Evolutionary conservation across 352 stramenopile genomes (phyloP).

Genomic region (Phytophthora aleatoria): DNA sequence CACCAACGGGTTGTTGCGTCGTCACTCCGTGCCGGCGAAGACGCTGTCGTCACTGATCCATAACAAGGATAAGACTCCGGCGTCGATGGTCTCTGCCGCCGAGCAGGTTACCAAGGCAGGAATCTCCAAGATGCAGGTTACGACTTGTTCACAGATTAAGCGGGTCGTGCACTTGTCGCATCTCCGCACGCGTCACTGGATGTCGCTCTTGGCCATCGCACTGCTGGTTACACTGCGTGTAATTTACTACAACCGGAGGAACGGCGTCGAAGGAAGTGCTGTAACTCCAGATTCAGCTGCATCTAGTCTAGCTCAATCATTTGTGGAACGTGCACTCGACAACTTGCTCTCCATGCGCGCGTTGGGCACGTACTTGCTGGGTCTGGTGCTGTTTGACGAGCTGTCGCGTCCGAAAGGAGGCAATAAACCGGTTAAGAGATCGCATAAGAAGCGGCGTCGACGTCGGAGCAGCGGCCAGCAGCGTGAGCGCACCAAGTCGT

Average conservation of each 20-base stretch:
- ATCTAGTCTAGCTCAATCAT: conserved; percentile 12
- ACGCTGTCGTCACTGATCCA: conserved; percentile 24
- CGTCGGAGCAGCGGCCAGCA: conserved; percentile 20
- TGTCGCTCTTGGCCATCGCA: conserved; percentile 37
- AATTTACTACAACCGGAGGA: conserved; percentile 38
- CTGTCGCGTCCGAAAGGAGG: conserved; percentile 26
- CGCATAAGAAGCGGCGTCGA: conserved; percentile 21
- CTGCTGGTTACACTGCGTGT: conserved; percentile 46
- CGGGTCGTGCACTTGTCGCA: conserved; percentile 38
- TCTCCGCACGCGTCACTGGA: conserved; percentile 59
- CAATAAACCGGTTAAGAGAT: conserved; percentile 19
- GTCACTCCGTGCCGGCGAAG: conserved; percentile 34
- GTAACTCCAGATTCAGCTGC: conserved; percentile 1
- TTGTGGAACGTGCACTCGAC: conserved; percentile 47
- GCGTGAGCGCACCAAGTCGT: conserved; percentile 27
- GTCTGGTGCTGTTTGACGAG: conserved; percentile 63
- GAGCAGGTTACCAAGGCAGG: conserved; percentile 4
- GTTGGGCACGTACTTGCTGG: conserved; percentile 52
- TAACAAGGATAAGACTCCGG: conserved; percentile 9
- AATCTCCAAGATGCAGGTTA: conserved; percentile 17
- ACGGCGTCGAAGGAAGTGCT: conserved; percentile 29
- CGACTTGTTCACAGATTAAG: conserved; percentile 3
- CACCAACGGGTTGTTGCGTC: conserved; percentile 20
- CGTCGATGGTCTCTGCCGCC: background rate
- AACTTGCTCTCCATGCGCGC: conserved; percentile 57